These are phyloP conservation scores for Ormosia emarginata DNA, from an alignment of 306 rosid genomes.

Conservation along the genomic window DNA sequence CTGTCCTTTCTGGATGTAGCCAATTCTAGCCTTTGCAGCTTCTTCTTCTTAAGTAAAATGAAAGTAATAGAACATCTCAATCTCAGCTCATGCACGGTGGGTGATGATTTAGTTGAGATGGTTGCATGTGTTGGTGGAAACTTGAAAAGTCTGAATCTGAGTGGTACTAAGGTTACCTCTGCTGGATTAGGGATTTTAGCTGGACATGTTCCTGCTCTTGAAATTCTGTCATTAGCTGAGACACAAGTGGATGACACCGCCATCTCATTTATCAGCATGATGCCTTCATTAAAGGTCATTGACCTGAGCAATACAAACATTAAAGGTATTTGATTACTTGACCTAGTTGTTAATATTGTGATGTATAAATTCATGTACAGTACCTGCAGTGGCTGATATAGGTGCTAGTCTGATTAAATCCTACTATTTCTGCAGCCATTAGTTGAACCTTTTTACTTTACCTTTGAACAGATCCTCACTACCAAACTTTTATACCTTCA, in stretches of 20 bases:
- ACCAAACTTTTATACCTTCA: neutral
- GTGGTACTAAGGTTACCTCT: constrained; percentile 66
- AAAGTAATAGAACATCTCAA: constrained; percentile 66
- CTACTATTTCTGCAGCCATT: neutral
- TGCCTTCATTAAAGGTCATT: constrained; percentile 73
- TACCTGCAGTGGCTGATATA: neutral
- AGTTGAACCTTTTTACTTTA: neutral
- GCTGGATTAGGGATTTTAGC: constrained; percentile 66
- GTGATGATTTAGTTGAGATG: constrained; percentile 61
- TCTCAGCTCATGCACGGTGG: constrained; percentile 67
- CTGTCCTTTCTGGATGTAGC: constrained; percentile 63
- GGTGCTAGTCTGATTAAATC: neutral
- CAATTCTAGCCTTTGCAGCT: constrained; percentile 49
- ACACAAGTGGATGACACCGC: constrained; percentile 72
- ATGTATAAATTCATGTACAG: neutral
- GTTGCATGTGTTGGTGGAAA: constrained; percentile 59
- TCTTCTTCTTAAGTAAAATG: constrained; percentile 57
- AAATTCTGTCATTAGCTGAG: constrained; percentile 58
- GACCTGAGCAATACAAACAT: constrained; percentile 72
- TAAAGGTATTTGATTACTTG: constrained; percentile 54
- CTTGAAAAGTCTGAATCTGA: constrained; percentile 70
- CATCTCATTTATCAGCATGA: constrained; percentile 54
- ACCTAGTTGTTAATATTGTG: neutral
- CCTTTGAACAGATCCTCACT: neutral
- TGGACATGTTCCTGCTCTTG: constrained; percentile 73